phyloP scores from a whole-genome alignment of 257 asterid species.

The Leptodermis oblonga region DNA sequence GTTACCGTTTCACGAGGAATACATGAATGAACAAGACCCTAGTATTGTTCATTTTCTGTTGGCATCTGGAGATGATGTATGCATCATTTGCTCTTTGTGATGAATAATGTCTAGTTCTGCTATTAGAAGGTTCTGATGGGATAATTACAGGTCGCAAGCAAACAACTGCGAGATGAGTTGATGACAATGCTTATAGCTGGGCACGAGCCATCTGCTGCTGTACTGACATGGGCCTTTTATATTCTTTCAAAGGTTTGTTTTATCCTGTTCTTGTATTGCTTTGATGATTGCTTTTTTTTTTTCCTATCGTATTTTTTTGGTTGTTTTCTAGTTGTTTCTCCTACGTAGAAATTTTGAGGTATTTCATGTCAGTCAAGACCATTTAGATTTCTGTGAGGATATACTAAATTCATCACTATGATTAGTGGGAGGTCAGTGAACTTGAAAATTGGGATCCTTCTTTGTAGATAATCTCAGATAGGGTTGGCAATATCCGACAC shows the following conservation, averaged over 20 bases:
- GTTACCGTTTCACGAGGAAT: constrained; percentile 94
- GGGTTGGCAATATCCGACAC: too few species aligned
- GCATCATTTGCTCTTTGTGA: constrained; percentile 16
- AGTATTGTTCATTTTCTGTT: constrained; percentile 91
- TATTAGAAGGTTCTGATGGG: constrained; percentile 29
- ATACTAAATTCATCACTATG: not conserved
- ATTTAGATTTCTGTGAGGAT: not conserved
- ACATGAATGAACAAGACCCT: constrained; percentile 96
- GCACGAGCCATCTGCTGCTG: constrained; percentile 98
- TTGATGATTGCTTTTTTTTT: not conserved
- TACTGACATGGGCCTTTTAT: constrained; percentile 96
- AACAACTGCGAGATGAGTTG: constrained; percentile 97
- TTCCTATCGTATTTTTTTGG: too few species aligned
- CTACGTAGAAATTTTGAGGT: not conserved
- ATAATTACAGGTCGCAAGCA: constrained; percentile 81
- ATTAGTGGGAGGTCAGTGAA: not conserved
- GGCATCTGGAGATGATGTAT: constrained; percentile 97
- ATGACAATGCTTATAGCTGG: constrained; percentile 99
- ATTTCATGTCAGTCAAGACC: not conserved
- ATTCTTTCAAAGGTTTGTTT: constrained; percentile 69
- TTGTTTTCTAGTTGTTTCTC: not conserved
- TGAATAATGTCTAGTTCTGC: constrained; percentile 16
- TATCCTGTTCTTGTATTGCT: not conserved
- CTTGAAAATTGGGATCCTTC: constrained; percentile 1
- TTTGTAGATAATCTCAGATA: not conserved